Conservation (phyloP, 2,329 filamentous ascomycete genomes). For the Balansia obtecta region DNA sequence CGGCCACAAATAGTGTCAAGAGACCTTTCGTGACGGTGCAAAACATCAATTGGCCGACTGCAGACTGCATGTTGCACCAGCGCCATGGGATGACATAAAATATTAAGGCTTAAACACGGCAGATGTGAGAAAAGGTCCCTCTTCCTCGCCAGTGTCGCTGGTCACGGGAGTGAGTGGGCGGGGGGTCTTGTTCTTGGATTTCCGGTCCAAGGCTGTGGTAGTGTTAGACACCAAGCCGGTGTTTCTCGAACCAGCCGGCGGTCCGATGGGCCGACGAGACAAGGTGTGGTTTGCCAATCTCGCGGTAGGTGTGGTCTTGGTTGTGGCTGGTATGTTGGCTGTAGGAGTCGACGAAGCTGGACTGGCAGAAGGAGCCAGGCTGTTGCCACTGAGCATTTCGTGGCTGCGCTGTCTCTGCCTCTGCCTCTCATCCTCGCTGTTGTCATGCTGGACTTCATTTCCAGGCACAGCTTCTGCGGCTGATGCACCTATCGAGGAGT, state of each 20-base stretch:
- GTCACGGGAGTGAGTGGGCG: neutral
- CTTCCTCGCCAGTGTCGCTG: constrained; percentile 7
- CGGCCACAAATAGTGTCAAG: neutral
- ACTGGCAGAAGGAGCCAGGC: constrained; percentile 12
- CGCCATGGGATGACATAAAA: too few species aligned
- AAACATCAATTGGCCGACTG: too few species aligned
- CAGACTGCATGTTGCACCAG: neutral
- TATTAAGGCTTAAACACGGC: constrained; percentile 35
- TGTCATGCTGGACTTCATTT: neutral
- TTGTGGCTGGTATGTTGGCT: constrained; percentile 6
- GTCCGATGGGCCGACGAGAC: constrained; percentile 22
- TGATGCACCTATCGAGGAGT: neutral
- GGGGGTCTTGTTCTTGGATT: neutral
- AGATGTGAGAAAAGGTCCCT: constrained; percentile 32
- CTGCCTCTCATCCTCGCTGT: constrained; percentile 22
- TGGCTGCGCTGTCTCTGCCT: constrained; percentile 39
- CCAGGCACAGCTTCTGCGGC: neutral
- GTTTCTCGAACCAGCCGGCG: constrained; percentile 5
- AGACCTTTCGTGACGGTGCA: neutral
- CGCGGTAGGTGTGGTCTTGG: neutral
- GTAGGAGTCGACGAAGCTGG: neutral
- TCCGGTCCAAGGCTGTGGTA: neutral
- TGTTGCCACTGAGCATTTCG: constrained; percentile 31
- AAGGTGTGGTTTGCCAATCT: constrained; percentile 5
- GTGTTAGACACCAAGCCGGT: neutral